Evolutionary conservation across 495 filamentous ascomycete species (phyloP).

Genomic region (Penicillium ochrochloron): DNA sequence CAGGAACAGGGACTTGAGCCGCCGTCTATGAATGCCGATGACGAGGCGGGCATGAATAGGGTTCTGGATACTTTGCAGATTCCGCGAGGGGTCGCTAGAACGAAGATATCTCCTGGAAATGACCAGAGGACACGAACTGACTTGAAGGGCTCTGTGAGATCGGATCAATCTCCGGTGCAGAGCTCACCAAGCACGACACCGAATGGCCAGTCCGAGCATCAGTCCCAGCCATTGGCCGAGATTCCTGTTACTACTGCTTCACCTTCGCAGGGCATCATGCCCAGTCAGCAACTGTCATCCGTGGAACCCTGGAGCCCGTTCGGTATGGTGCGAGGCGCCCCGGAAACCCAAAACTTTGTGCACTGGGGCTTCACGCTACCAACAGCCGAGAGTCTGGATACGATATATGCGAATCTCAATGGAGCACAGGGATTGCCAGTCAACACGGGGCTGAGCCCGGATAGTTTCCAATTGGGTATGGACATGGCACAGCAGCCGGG

Average conservation of each 20-base stretch:
- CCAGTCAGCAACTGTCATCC: slow-evolving; percentile 25
- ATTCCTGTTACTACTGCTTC: slow-evolving; percentile 16
- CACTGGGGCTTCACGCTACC: slow-evolving; percentile 50
- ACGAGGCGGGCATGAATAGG: slow-evolving; percentile 50
- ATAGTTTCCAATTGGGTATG: slow-evolving; percentile 38
- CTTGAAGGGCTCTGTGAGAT: neutral
- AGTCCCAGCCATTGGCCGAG: slow-evolving; percentile 5
- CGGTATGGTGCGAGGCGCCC: slow-evolving; percentile 28
- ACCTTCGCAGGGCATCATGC: slow-evolving; percentile 20
- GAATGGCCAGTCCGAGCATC: slow-evolving; percentile 15
- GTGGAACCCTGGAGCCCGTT: slow-evolving; percentile 32
- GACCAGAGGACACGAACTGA: slow-evolving; percentile 8
- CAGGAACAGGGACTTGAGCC: slow-evolving; percentile 47
- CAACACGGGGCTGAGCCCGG: slow-evolving; percentile 36
- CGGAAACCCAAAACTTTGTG: slow-evolving; percentile 34
- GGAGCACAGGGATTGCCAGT: slow-evolving; percentile 23
- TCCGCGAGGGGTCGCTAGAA: slow-evolving; percentile 34
- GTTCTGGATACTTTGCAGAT: slow-evolving; percentile 53
- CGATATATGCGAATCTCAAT: slow-evolving; percentile 45
- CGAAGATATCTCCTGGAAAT: neutral
- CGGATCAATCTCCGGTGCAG: slow-evolving; percentile 23
- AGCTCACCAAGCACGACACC: slow-evolving; percentile 22
- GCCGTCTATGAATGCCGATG: slow-evolving; percentile 49
- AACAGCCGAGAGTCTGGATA: slow-evolving; percentile 49
- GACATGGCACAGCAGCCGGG: slow-evolving; percentile 45